phyloP scores from a whole-genome alignment of 306 rosid genomes.

The Sicyos edulis region DNA sequence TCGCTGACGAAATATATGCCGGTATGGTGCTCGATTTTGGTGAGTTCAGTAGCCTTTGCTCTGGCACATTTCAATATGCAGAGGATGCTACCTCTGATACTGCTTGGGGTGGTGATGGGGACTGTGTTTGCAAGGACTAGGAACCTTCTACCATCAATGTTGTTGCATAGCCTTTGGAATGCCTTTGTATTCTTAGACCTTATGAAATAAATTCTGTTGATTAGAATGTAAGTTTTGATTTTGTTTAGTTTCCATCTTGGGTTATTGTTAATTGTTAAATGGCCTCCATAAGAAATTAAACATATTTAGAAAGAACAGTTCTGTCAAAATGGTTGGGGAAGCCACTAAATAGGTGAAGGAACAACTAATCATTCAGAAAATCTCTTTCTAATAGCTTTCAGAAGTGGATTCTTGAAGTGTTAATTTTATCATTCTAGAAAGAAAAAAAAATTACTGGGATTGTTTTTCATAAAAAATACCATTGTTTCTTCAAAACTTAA shows the following conservation, averaged over 20 bases:
- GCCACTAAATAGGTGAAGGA: too few relatives aligned
- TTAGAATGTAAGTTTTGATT: constrained; percentile 13
- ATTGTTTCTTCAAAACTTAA: too few relatives aligned
- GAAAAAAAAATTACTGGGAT: too few relatives aligned
- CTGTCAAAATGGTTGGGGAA: too few relatives aligned
- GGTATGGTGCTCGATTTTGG: constrained; percentile 79
- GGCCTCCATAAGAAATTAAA: too few relatives aligned
- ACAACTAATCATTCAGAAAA: too few relatives aligned
- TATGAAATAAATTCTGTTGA: constrained; percentile 41
- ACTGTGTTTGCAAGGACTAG: constrained; percentile 66
- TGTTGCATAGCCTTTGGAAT: constrained; percentile 98
- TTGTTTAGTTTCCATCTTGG: not conserved
- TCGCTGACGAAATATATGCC: constrained; percentile 93
- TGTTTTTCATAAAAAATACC: too few relatives aligned
- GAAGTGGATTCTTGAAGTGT: too few relatives aligned
- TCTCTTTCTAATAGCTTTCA: too few relatives aligned
- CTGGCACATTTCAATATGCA: constrained; percentile 86
- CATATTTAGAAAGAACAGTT: too few relatives aligned
- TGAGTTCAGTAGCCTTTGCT: constrained; percentile 85
- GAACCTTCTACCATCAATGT: constrained; percentile 83
- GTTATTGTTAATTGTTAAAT: not conserved
- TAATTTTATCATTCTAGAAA: too few relatives aligned
- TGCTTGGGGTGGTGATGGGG: constrained; percentile 95
- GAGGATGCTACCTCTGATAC: constrained; percentile 86
- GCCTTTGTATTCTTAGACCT: constrained; percentile 76